These are phyloP conservation scores for Leishmania tropica DNA, from an alignment of 208 protist species.

Conservation along the genomic window DNA sequence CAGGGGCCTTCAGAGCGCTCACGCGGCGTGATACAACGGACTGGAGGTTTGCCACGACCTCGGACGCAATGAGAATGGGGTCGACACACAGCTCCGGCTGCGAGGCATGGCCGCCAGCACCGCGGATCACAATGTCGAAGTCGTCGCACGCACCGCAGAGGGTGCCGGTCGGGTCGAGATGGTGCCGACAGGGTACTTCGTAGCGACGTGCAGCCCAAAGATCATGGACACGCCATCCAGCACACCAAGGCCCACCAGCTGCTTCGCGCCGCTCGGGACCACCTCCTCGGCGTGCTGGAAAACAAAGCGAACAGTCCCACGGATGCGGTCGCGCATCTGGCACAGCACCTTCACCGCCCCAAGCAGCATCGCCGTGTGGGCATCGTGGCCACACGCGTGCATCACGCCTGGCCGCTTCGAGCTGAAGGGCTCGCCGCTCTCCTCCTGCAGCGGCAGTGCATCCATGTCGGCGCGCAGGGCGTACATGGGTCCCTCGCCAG, in stretches of 20 bases:
- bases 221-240: conserved; percentile 69
- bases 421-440: conserved; percentile 52
- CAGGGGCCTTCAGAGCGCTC: conserved; percentile 56
- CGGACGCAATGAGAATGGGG: conserved; percentile 58
- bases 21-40: conserved; percentile 71
- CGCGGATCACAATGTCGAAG: conserved; percentile 74
- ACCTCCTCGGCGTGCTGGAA: conserved; percentile 85
- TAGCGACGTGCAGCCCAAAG: conserved; percentile 58
- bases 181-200: conserved; percentile 22
- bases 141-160: conserved; percentile 61
- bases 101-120: conserved; percentile 68
- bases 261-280: conserved; percentile 57
- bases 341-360: conserved; percentile 65
- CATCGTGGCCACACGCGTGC: conserved; percentile 78
- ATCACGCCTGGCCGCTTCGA: conserved; percentile 58
- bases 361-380: conserved; percentile 74
- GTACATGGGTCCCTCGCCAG: conserved; percentile 52
- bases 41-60: conserved; percentile 63
- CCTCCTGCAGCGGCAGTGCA: conserved; percentile 71
- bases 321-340: conserved; percentile 49
- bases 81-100: conserved; percentile 71
- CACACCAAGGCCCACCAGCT: conserved; percentile 53
- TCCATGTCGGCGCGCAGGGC: conserved; percentile 77
- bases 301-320: conserved; percentile 74
- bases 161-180: conserved; percentile 31